Conservation (phyloP, 495 filamentous ascomycete genomes). For the Lophium mytilinum region DNA sequence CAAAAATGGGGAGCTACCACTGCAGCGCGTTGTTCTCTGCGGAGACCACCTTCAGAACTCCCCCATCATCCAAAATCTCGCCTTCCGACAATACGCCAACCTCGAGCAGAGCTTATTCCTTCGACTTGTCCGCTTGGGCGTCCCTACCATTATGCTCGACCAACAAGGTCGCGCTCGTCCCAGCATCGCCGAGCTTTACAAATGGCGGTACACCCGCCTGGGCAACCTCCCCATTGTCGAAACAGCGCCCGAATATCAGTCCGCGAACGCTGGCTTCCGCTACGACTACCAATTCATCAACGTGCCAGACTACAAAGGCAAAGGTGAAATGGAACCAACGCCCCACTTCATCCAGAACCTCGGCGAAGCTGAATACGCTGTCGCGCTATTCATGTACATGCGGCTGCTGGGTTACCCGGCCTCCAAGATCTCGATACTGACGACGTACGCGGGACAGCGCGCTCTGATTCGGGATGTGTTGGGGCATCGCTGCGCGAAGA, state of each 20-base stretch:
- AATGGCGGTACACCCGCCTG: slow-evolving; percentile 83
- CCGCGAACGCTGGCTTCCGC: slow-evolving; percentile 83
- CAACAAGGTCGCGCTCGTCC: slow-evolving; percentile 85
- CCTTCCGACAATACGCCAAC: slow-evolving; percentile 93
- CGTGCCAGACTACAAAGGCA: slow-evolving; percentile 87
- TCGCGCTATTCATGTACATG: slow-evolving; percentile 97
- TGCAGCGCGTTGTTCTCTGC: slow-evolving; percentile 85
- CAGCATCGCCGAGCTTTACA: slow-evolving; percentile 80
- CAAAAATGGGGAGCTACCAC: slow-evolving; percentile 58
- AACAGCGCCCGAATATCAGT: slow-evolving; percentile 59
- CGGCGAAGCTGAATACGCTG: slow-evolving; percentile 93
- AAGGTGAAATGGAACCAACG: slow-evolving; percentile 81
- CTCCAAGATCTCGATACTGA: slow-evolving; percentile 78
- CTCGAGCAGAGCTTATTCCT: slow-evolving; percentile 94
- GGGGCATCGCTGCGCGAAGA: slow-evolving; percentile 73
- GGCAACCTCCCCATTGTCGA: slow-evolving; percentile 71
- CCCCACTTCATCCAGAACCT: slow-evolving; percentile 97
- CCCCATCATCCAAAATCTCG: slow-evolving; percentile 88
- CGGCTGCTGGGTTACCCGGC: slow-evolving; percentile 93
- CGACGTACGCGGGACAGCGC: slow-evolving; percentile 91
- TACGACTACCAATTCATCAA: slow-evolving; percentile 97
- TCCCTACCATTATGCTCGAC: slow-evolving; percentile 82
- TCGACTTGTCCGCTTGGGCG: slow-evolving; percentile 78
- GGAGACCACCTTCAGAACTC: slow-evolving; percentile 97
- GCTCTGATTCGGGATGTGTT: slow-evolving; percentile 87